phyloP scores from a whole-genome alignment of 768 basidiomycete species.

The Phlegmacium glaucopus region DNA sequence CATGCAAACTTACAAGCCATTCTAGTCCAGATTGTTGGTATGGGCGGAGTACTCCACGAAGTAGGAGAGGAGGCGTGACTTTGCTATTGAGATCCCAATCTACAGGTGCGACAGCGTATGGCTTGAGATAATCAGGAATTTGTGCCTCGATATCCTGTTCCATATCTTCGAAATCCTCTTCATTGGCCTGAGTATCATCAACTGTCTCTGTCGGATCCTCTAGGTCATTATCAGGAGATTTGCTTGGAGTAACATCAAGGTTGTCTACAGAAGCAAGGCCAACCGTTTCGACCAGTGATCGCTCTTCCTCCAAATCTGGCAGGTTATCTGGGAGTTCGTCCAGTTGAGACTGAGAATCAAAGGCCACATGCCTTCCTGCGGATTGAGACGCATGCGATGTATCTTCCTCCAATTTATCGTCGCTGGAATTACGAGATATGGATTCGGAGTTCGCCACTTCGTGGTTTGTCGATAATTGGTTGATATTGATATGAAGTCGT shows the following conservation, averaged over 20 bases:
- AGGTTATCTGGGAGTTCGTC: too few species aligned
- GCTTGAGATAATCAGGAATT: constrained; percentile 56
- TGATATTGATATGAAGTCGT: not conserved
- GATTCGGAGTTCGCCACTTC: too few species aligned
- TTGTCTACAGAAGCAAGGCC: too few species aligned
- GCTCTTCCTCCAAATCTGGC: too few species aligned
- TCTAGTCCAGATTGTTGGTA: constrained; percentile 94
- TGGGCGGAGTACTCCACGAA: constrained; percentile 85
- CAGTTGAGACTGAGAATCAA: too few species aligned
- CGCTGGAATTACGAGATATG: too few species aligned
- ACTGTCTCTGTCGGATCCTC: constrained; percentile 5
- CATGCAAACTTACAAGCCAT: constrained; percentile 89
- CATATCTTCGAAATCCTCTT: not conserved
- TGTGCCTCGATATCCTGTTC: constrained; percentile 35
- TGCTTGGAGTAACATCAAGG: not conserved
- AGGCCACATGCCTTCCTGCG: too few species aligned
- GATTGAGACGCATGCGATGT: too few species aligned
- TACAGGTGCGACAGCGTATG: constrained; percentile 69
- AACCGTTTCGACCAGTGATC: too few species aligned
- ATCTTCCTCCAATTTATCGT: too few species aligned
- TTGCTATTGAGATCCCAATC: constrained; percentile 60
- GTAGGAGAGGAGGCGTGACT: constrained; percentile 64
- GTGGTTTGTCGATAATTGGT: not conserved
- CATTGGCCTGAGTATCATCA: constrained; percentile 6
- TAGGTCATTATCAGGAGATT: not conserved